Percentiles rank a stretch among this genome's conserved stretches.
phyloP scores from a whole-genome alignment of 192 early-diverging fungal species.

The Rhizophagus prolifer region DNA sequence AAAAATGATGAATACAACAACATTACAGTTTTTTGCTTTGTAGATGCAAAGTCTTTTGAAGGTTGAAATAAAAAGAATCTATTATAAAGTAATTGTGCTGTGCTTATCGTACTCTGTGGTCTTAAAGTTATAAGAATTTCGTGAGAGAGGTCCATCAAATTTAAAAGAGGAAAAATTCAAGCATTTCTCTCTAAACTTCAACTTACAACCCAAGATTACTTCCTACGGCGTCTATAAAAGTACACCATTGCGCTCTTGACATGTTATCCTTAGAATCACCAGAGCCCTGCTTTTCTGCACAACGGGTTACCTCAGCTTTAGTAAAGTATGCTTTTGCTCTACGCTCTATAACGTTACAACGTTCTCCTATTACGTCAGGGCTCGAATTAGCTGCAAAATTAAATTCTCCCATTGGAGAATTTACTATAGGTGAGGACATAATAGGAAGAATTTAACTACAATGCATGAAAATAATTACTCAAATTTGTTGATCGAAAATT shows the following conservation, averaged over 20 bases:
- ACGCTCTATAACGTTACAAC: not conserved
- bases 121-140: slow-evolving; percentile 32
- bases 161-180: not conserved
- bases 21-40: slow-evolving; percentile 5
- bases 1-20: not conserved
- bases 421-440: not conserved
- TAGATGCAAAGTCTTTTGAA: slow-evolving; percentile 35
- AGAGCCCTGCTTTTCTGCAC: not conserved
- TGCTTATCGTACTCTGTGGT: slow-evolving; percentile 60
- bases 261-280: slow-evolving; percentile 11
- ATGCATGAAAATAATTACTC: too few species aligned
- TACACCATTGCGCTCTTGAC: slow-evolving; percentile 43
- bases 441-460: too few species aligned
- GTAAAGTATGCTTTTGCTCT: slow-evolving; percentile 2
- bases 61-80: slow-evolving; percentile 58
- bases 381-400: slow-evolving; percentile 5
- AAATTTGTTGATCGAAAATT: too few species aligned
- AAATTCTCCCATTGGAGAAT: not conserved
- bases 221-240: slow-evolving; percentile 53
- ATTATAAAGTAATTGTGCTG: slow-evolving; percentile 55
- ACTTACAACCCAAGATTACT: slow-evolving; percentile 61
- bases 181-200: not conserved
- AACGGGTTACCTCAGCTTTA: not conserved
- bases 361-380: slow-evolving; percentile 2
- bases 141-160: not conserved